Conservation (phyloP, 164 flowering plant species). For the Warburgia ugandensis region DNA sequence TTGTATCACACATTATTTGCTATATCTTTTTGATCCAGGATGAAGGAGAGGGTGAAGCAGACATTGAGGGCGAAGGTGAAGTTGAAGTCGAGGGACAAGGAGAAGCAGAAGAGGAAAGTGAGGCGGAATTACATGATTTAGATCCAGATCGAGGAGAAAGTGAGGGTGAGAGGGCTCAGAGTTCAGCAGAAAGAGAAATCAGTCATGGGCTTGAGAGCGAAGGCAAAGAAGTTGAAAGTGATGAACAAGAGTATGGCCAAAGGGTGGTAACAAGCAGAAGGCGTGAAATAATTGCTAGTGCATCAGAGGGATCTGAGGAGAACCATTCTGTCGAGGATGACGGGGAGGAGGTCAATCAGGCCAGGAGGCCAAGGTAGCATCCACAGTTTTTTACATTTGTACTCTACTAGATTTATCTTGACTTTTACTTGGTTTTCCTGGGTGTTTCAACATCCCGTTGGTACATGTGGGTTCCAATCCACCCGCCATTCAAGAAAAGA, state of each 20-base stretch:
- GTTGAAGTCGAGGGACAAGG: conserved; percentile 76
- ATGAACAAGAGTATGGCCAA: conserved; percentile 66
- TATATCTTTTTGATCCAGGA: conserved; percentile 34
- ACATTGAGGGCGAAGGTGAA: conserved; percentile 40
- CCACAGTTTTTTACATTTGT: neutral
- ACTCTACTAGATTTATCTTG: neutral
- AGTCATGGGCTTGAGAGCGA: conserved; percentile 68
- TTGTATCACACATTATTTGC: neutral
- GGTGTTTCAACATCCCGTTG: no score
- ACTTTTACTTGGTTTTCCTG: neutral
- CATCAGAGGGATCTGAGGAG: conserved; percentile 79
- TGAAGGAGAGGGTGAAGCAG: conserved; percentile 47
- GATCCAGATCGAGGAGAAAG: conserved; percentile 77
- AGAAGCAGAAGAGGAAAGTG: conserved; percentile 79
- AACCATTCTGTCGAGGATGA: conserved; percentile 57
- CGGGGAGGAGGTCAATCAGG: conserved; percentile 80
- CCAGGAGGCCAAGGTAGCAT: conserved; percentile 54
- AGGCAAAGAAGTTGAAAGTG: conserved; percentile 69
- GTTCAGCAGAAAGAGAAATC: conserved; percentile 66
- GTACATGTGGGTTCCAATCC: no score
- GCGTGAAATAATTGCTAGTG: conserved; percentile 60
- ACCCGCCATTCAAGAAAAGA: no score
- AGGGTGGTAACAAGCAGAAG: conserved; percentile 66
- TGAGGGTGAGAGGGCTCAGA: conserved; percentile 83
- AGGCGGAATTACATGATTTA: conserved; percentile 52